Evolutionary conservation across 1,139 yeast species (phyloP), one percentile per base, ranked within the genome.

Genomic region (Sugiyamaella grinbergsii): DNA sequence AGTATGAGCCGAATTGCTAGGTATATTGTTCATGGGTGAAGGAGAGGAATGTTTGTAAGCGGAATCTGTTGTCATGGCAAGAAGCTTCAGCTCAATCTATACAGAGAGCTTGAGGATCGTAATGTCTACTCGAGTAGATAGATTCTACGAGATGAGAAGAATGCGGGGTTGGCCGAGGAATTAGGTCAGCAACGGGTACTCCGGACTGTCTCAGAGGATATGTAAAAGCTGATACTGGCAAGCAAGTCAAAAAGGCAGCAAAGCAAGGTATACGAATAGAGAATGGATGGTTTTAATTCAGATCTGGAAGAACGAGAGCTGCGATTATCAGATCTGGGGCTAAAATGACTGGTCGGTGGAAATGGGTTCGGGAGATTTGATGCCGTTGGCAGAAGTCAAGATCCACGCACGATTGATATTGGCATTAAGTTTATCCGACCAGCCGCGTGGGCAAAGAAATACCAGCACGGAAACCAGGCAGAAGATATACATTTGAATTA

Each of bases 1-100:
- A 24, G 46, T 38, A 29, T 18, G 42, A 6, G 51, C 44, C 31
- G 29, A 16, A 10, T 26, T 23, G n/a, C 20, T 15, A n/a, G 24
- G 41, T 15, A 24, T 22, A 16, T 36, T 23, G 11, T 36, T 43
- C 22, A 34, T 34, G 23, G 42, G n/a, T 8, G 29, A 37, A 16
- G 36, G 18, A 15, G 34, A 4, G 19, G 23, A 19, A 6, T 13
- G 13, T 11, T 11, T 28, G 29, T 10, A 16, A 4, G 32, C 33
- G 19, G 10, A 24, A 29, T 22, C 38, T 5, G 45, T 41, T 5
- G 45, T 41, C 45, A 41, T 41, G 19, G 11, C 16, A 8, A 22
- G 11, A 13, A 20, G 16, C 18, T n/a, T n/a, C n/a, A n/a, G n/a
- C n/a, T n/a, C n/a, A n/a, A n/a, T n/a, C n/a, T n/a, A n/a, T n/a